Percentiles rank a stretch among this genome's conserved stretches.
Evolutionary conservation across 768 basidiomycete species (phyloP).

Genomic region (Macrolepiota dolichaula): DNA sequence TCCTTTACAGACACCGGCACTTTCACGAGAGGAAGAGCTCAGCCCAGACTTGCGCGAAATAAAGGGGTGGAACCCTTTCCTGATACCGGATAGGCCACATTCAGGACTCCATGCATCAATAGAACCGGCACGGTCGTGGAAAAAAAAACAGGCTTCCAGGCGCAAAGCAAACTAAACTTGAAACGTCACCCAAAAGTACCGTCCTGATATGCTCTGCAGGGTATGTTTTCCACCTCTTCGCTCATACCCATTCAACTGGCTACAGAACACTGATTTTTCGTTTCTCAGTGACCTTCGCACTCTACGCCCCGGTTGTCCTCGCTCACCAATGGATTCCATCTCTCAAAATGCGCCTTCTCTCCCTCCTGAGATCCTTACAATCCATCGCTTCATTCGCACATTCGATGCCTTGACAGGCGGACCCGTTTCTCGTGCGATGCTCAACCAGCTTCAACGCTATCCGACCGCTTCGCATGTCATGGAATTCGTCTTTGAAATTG

Average conservation of each 20-base stretch:
- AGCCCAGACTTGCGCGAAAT: too few relatives aligned
- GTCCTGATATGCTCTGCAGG: conserved; percentile 7
- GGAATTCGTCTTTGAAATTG: not conserved
- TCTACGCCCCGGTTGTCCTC: not conserved
- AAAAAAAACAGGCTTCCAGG: conserved; percentile 6
- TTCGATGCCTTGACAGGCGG: not conserved
- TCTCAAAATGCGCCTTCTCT: not conserved
- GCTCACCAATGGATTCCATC: not conserved
- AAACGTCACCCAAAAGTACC: not conserved
- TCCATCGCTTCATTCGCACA: not conserved
- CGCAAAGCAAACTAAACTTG: conserved; percentile 5
- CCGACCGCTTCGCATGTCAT: not conserved
- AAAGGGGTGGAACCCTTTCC: not conserved
- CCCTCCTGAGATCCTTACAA: not conserved
- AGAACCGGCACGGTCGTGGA: conserved; percentile 1
- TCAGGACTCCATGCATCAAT: not conserved
- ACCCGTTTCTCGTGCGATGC: not conserved
- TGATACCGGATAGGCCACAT: not conserved
- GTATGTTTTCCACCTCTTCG: conserved; percentile 5
- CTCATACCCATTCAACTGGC: not conserved
- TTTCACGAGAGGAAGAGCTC: not conserved
- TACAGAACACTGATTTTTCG: not conserved
- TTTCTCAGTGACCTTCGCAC: not conserved
- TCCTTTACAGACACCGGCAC: not conserved
- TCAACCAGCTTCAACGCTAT: not conserved